Conservation (phyloP, 805 yeast genomes). For the Jamesozyma lodderae region DNA sequence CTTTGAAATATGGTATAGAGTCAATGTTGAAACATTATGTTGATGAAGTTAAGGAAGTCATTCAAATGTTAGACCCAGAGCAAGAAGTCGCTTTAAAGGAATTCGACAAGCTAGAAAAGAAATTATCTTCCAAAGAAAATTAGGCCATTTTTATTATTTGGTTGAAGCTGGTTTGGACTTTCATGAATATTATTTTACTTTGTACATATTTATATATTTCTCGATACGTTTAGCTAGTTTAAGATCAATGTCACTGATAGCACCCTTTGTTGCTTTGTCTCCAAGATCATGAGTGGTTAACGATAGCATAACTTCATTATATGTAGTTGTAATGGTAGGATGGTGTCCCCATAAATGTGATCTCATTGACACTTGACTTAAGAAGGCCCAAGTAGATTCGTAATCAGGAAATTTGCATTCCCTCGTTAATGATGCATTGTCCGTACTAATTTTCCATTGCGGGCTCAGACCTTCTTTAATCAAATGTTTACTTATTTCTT, state of each 20-base stretch:
- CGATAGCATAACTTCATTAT: constrained; percentile 45
- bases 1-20: constrained; percentile 91
- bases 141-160: no score
- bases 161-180: no score
- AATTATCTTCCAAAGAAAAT: constrained; percentile 29
- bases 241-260: constrained; percentile 46
- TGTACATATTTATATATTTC: constrained; percentile 24
- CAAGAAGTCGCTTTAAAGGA: constrained; percentile 66
- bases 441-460: constrained; percentile 1
- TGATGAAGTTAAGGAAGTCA: constrained; percentile 85
- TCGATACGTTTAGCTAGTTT: constrained; percentile 45
- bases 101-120: constrained; percentile 73
- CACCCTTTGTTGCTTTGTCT: constrained; percentile 21
- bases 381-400: constrained; percentile 59
- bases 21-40: constrained; percentile 96
- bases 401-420: constrained; percentile 37
- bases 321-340: constrained; percentile 57
- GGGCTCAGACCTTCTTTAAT: neutral
- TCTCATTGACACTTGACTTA: constrained; percentile 47
- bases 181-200: constrained; percentile 1
- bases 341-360: constrained; percentile 59
- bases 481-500: constrained; percentile 19
- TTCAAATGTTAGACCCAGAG: constrained; percentile 79
- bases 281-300: constrained; percentile 57
- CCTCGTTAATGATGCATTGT: constrained; percentile 1